Conservation (phyloP, 371 early-diverging fungal species). For the Chytridium lagenaria region DNA sequence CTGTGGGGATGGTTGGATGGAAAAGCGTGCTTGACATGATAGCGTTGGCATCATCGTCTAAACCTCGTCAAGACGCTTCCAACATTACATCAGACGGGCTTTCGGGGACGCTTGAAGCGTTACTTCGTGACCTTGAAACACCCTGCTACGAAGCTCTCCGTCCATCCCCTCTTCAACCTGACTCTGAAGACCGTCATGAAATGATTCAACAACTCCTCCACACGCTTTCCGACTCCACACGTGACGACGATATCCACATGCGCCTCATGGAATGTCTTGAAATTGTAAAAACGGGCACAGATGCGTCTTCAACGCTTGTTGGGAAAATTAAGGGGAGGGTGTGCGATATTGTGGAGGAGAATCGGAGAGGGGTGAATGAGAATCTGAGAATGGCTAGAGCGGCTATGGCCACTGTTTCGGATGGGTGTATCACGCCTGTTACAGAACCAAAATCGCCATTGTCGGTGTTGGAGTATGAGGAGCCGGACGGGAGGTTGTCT, state of each 20-base stretch:
- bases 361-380: not conserved
- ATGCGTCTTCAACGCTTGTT: not conserved
- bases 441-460: not conserved
- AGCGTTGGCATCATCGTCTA: not conserved
- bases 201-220: slow-evolving; percentile 9
- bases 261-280: slow-evolving; percentile 3
- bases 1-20: slow-evolving; percentile 10
- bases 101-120: not conserved
- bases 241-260: not conserved
- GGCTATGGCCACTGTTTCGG: not conserved
- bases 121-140: not conserved
- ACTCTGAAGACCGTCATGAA: not conserved
- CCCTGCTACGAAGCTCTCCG: not conserved
- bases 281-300: not conserved
- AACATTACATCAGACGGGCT: not conserved
- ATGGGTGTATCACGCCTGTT: not conserved
- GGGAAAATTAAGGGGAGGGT: not conserved
- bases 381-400: not conserved
- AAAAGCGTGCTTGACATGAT: slow-evolving; percentile 12
- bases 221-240: slow-evolving; percentile 5
- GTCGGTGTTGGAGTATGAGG: not conserved
- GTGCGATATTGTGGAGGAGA: not conserved
- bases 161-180: not conserved
- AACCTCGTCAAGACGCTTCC: not conserved
- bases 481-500: not conserved